Base-by-base conservation (phyloP, 148 eudicot species). In the Cornus kousa region DNA sequence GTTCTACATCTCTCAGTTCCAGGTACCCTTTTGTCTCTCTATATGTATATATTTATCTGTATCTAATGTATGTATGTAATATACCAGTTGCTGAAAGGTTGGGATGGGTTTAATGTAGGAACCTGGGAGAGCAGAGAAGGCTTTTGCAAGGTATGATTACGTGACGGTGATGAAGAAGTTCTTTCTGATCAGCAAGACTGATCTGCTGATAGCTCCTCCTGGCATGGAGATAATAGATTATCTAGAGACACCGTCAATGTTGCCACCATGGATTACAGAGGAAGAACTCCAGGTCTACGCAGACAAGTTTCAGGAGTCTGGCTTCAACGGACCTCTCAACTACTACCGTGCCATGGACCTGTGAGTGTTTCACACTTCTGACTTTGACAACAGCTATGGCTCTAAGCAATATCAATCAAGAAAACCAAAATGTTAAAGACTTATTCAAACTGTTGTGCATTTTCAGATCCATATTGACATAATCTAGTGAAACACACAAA, bases 181-280 rank as follows among this genome's bases (percentile, higher is more conserved):
- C 35, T 53, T 89, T 68, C 81, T 88, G 37, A 77, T 86, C 20
- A 84, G 80, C 67, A 85, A 74, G 77, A 75, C 81, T 9, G 88
- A 85, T 78, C 79, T 16, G 68, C 78, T 82, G 46, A 72, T 86
- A 46, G 84, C 93, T 17, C 93, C 93, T 10, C 80, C 85, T 3
- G 91, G 88, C 23, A 81, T 86, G 87, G 91, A 90, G 82, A 83
- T 90, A 13, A 83, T 90, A 20, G 89, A 88, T 69, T 86, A 48
- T 67, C 84, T 90, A 33, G 85, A 86, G 79, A 88, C 89, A 16
- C 88, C 90, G 5, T 81, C 87, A 3, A 23, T 72, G 2, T 70
- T 90, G 74, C 91, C 93, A 16, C 50, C 87, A 37, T 90, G 93
- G 93, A 88, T 90, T 67, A 80, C 88, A 33, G 88, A 85, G 82